Percentiles rank a stretch among this genome's conserved stretches.
phyloP scores from a whole-genome alignment of 2,329 filamentous ascomycete species.

The Celoporthe dispersa region DNA sequence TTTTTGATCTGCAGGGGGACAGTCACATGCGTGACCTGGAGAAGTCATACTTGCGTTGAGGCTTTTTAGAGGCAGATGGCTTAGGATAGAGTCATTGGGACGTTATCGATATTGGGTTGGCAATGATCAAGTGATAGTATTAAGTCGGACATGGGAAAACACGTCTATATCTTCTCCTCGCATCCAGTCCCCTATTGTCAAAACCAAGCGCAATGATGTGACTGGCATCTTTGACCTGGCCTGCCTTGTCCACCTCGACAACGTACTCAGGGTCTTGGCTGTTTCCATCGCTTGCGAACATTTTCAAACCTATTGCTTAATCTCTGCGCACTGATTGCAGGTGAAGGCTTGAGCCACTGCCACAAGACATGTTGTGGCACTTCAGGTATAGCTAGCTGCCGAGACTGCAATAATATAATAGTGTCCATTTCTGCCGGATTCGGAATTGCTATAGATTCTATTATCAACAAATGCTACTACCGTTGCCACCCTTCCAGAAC shows the following conservation, averaged over 20 bases:
- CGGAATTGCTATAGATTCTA: no score
- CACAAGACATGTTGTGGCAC: no score
- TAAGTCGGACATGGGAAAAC: not conserved
- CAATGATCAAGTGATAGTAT: not conserved
- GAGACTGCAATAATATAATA: no score
- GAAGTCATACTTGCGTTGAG: slow-evolving; percentile 9
- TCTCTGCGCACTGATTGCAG: no score
- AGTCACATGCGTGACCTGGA: slow-evolving; percentile 4
- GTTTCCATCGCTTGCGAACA: no score
- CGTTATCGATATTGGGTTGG: not conserved
- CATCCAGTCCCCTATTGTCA: slow-evolving; percentile 49
- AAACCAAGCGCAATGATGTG: slow-evolving; percentile 40
- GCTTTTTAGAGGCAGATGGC: not conserved
- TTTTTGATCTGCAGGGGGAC: slow-evolving; percentile 9
- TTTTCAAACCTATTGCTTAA: no score
- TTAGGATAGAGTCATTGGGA: not conserved
- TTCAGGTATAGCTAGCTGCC: no score
- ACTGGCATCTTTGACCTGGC: slow-evolving; percentile 41
- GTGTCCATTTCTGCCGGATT: no score
- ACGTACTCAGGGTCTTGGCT: no score
- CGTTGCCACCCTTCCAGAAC: no score
- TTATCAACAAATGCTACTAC: no score
- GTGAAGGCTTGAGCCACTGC: no score
- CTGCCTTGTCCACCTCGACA: slow-evolving; percentile 46
- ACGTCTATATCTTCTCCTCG: not conserved